Conservation (phyloP, 768 basidiomycete genomes). For the Kwoniella europaea region DNA sequence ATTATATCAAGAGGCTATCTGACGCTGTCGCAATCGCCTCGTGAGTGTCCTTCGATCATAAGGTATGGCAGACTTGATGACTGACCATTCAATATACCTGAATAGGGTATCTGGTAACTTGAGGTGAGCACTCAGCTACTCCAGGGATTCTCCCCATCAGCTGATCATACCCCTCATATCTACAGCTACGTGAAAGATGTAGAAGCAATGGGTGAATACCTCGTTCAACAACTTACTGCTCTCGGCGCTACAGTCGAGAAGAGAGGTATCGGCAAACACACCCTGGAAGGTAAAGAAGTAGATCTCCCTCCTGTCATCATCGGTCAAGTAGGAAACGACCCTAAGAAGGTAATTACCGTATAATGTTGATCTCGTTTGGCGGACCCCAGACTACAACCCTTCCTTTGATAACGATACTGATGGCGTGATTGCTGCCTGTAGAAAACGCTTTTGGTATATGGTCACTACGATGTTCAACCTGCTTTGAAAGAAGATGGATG, state of each 20-base stretch:
- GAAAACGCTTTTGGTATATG: constrained; percentile 92
- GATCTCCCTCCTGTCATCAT: constrained; percentile 82
- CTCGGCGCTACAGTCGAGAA: constrained; percentile 78
- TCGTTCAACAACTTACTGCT: constrained; percentile 72
- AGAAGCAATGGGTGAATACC: constrained; percentile 82
- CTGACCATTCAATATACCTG: not conserved
- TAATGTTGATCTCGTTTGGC: not conserved
- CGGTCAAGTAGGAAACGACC: constrained; percentile 79
- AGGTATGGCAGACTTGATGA: not conserved
- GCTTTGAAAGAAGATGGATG: constrained; percentile 74
- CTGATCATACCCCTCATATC: constrained; percentile 61
- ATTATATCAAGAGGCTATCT: constrained; percentile 77
- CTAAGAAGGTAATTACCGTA: constrained; percentile 64
- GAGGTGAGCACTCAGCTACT: constrained; percentile 34
- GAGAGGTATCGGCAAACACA: constrained; percentile 77
- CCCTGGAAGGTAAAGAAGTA: constrained; percentile 72
- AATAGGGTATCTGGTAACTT: constrained; percentile 58
- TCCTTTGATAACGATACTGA: constrained; percentile 32
- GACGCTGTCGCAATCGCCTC: constrained; percentile 85
- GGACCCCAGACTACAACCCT: too few relatives aligned
- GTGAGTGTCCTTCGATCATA: constrained; percentile 47
- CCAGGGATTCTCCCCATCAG: not conserved
- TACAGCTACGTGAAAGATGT: constrained; percentile 72
- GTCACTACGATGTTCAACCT: constrained; percentile 95
- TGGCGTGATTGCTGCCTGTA: constrained; percentile 20